Evolutionary conservation across 2,329 filamentous ascomycete genomes (phyloP), one percentile per base, ranked within the genome.

Genomic region (Fusarium tanahbumbuense): DNA sequence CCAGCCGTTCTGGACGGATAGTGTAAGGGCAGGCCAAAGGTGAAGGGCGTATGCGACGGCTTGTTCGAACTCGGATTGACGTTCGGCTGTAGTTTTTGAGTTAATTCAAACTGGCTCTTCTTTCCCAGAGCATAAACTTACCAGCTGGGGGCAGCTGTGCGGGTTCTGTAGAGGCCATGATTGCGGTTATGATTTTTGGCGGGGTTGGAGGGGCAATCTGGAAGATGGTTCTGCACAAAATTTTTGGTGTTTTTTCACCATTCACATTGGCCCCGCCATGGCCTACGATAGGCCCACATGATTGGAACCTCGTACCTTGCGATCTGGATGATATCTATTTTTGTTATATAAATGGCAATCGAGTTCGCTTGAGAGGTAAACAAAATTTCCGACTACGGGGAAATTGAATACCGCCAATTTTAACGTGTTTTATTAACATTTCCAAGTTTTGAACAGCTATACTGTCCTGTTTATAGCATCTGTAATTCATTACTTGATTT

Each of bases 1-100:
- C 92, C 94, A 97, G 81, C 89, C 86, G 79, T 93, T 93, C 78
- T 92, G 88, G 46, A 98, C 93, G 48, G 96, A 93, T 77, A 97
- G 89, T 50, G 91, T 92, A 56, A 99, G 90, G 32, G 93, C 91
- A 10, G 92, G 90, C 96, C 96, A 99, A 77, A 92, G 88, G 83
- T 94, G 90, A 71, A 99, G 89, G 45, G 91, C 84, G 78, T 96
- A 91, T 78, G 93, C 93, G 74, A 98, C 91, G 77, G 89, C 92
- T 76, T 96, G 91, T 79, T 98, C 96, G 83, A 98, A 93, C 76
- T 89, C 86, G 71, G 85, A 81, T 77, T 90, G 86, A 74, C 86
- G 86, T 74, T 82, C 82, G 75, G 86, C 86, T 88, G 74, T 61
- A 55, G n/a, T 57, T 47, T 71, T 28, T 40, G 23, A 3, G 65